Evolutionary conservation across 176 grass and related monocot species (phyloP), one percentile per base, ranked within the genome.

Genomic region (Carex scoparia): DNA sequence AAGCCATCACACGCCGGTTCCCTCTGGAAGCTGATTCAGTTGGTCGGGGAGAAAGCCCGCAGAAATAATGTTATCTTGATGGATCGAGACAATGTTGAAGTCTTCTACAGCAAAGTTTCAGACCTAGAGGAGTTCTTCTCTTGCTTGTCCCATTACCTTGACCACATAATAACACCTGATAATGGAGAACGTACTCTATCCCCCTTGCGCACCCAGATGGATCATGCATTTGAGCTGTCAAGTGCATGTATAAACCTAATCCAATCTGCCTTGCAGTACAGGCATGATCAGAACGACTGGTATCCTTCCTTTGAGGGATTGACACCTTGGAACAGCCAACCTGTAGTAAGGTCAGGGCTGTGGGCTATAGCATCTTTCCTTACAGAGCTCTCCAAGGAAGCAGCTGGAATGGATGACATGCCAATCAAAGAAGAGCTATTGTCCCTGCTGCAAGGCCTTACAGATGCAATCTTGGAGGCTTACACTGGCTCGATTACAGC

Each of bases 11-110:
- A 59, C 35, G 44, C 90, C 80, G 91, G 96, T 74, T 89, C 89
- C 78, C 83, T 98, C 32, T 98, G 96, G 96, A 94, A 89, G 30
- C 88, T 98, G 63, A 95, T 98, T 88, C 93, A 95, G 81, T 84
- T 98, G 84, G 91, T 98, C 86, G 96, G 96, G 84, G 96, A 98
- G 88, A 94, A 92, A 92, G 88, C 93, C 74, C 93, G 96, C 65
- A 88, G 96, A 86, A 95, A 98, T 81, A 95, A 82, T 68, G 90
- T 95, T 87, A 91, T 95, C 51, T 89, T 98, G 62, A 95, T 98
- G 96, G 96, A 98, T 59, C 93, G 96, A 77, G 96, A 98, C 86
- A 98, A 98, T 89, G 88, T 90, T 58, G 96, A 98, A 93, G 96
- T 98, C 71, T 98, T 98, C 87, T 98, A 98, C 71, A 95, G 89